A percentile compares a stretch with the other conserved stretches of the same genome.
These are phyloP conservation scores for Primulina eburnea DNA, from an alignment of 257 asterid species.

Conservation along the genomic window DNA sequence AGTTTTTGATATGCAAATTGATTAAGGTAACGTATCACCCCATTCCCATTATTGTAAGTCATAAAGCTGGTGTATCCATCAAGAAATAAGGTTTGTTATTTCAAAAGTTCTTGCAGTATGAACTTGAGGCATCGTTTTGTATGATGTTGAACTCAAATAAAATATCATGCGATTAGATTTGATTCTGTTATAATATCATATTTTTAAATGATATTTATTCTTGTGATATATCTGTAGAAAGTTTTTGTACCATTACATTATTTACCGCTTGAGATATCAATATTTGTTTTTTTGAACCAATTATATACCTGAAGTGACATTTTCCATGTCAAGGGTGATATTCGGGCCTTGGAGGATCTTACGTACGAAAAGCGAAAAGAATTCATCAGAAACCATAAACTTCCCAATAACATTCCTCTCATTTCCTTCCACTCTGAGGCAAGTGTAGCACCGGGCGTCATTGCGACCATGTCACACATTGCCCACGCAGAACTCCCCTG, in stretches of 20 bases:
- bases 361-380: constrained; percentile 78
- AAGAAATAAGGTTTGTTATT: constrained; percentile 26
- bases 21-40: constrained; percentile 54
- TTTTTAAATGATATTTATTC: background rate
- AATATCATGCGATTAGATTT: too few species aligned
- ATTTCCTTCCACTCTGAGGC: constrained; percentile 18
- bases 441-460: background rate
- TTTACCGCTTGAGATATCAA: background rate
- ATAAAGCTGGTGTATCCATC: constrained; percentile 15
- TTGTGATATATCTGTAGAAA: background rate
- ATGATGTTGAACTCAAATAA: too few species aligned
- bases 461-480: background rate
- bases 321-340: constrained; percentile 63
- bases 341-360: constrained; percentile 79
- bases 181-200: too few species aligned
- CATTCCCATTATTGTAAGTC: background rate
- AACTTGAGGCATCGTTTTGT: too few species aligned
- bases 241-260: background rate
- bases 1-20: constrained; percentile 74
- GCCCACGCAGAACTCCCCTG: constrained; percentile 62
- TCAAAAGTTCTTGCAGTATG: too few species aligned
- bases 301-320: background rate
- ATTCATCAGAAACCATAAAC: constrained; percentile 60
- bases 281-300: background rate
- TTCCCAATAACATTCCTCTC: constrained; percentile 70